phyloP scores from a whole-genome alignment of 1,284 basidiomycete genomes.

The Vanrija humicola region DNA sequence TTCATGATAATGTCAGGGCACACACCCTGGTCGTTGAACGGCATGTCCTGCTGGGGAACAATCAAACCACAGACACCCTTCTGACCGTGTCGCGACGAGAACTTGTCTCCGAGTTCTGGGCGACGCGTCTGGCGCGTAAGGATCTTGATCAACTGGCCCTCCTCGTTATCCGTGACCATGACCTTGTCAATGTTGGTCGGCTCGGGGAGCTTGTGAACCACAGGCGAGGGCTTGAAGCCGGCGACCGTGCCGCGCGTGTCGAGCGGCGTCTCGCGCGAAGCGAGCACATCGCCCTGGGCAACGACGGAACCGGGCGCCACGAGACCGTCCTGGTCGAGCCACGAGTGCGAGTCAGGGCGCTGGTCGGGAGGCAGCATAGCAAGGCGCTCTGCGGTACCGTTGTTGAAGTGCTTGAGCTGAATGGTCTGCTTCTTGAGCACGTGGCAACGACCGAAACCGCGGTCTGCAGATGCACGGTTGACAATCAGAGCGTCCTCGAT shows the following conservation, averaged over 20 bases:
- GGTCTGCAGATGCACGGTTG: constrained; percentile 91
- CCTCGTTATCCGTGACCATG: constrained; percentile 88
- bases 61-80: constrained; percentile 99
- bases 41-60: constrained; percentile 98
- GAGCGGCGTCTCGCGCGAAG: constrained; percentile 93
- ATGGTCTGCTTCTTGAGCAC: constrained; percentile 94
- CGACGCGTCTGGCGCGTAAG: constrained; percentile 93
- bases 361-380: constrained; percentile 76
- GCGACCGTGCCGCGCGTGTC: constrained; percentile 63
- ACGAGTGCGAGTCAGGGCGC: constrained; percentile 65
- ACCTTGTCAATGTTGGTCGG: constrained; percentile 96
- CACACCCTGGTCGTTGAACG: constrained; percentile 97
- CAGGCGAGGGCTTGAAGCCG: constrained; percentile 78
- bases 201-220: constrained; percentile 88
- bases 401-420: constrained; percentile 91
- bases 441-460: constrained; percentile 96
- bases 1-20: constrained; percentile 99
- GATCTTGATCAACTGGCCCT: constrained; percentile 98
- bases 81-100: constrained; percentile 96
- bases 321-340: constrained; percentile 91
- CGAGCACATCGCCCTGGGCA: constrained; percentile 87
- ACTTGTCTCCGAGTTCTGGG: constrained; percentile 98
- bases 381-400: constrained; percentile 93
- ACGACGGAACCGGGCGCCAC: constrained; percentile 93
- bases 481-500: constrained; percentile 98